Evolutionary conservation across 179 eudicot genomes (phyloP).

Genomic region (Pouteria campechiana): DNA sequence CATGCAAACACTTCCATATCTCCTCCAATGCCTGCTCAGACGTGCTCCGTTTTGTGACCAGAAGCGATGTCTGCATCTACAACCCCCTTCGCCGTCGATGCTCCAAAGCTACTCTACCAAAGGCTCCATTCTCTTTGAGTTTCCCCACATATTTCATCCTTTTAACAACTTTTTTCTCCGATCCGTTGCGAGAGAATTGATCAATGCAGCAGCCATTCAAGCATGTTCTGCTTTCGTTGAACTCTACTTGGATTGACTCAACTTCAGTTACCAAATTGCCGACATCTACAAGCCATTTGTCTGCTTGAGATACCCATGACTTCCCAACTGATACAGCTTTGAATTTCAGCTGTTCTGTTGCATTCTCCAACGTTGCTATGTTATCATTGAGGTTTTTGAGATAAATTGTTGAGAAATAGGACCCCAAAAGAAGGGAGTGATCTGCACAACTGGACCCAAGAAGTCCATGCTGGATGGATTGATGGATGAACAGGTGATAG

Average conservation of each 20-base stretch:
- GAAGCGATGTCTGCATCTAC: slow-evolving; percentile 5
- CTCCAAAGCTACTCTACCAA: slow-evolving; percentile 6
- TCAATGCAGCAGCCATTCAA: too few species aligned
- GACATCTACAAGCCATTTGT: slow-evolving; percentile 13
- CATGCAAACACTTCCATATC: slow-evolving; percentile 19
- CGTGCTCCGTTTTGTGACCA: slow-evolving; percentile 11
- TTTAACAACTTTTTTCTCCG: slow-evolving; percentile 9
- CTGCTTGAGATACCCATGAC: too few species aligned
- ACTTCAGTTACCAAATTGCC: slow-evolving; percentile 4
- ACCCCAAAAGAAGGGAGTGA: too few species aligned
- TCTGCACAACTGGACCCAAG: too few species aligned
- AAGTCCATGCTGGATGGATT: too few species aligned
- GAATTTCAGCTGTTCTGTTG: too few species aligned
- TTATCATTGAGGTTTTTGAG: too few species aligned
- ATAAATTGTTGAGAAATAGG: too few species aligned
- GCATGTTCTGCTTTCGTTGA: background rate
- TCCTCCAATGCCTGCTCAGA: slow-evolving; percentile 5
- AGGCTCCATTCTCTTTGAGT: slow-evolving; percentile 17
- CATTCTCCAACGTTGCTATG: too few species aligned
- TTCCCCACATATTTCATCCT: slow-evolving; percentile 14
- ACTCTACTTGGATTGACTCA: background rate
- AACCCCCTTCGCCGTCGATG: slow-evolving; percentile 4
- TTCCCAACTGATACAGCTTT: too few species aligned
- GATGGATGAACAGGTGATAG: too few species aligned
- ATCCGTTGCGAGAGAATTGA: slow-evolving; percentile 5